Base-by-base conservation (phyloP, 2,329 filamentous ascomycete genomes). In the Alternaria infectoria region DNA sequence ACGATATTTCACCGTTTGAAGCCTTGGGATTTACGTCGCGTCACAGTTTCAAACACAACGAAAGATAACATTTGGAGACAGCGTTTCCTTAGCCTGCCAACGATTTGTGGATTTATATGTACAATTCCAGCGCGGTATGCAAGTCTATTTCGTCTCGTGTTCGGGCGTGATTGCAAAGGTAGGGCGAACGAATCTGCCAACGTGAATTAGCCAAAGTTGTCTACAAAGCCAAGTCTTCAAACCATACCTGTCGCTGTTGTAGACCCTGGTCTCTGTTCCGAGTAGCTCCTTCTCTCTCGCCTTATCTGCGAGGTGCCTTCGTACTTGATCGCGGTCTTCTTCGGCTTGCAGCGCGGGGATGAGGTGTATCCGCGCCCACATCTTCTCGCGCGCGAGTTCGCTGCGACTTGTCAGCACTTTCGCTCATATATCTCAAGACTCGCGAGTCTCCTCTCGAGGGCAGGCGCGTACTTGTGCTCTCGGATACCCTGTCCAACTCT, bases 341-440 rank as follows among this genome's bases (percentile, higher is more conserved):
- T 99, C 96, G 60, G 96, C 96, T 81, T 98, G 95, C 68, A 99
- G 89, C 68, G 97, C 84, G 62, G 96, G 96, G 77, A 95, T 96
- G 69, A 99, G 87, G 83, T 98, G 89, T 83, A 99, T 97, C 79
- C 96, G 91, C 66, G 93, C 89, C 96, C 96, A 99, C 89, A 97
- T 96, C 86, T 98, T 99, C 80, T 99, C 96, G 74, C 96, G 93
- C 68, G 90, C 92, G 71, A 97, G 90, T 83, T 99, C 96, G 78
- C 94, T 97, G 75, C 61, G 25, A 25, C 17, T n/a, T 40, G 69
- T 77, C 57, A 77, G 73, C 55, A 61, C 44, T 57, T 54, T 17
- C 23, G 15, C 25, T 17, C 13, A 23, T 30, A 25, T 15, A n/a
- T 15, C 11, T 11, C n/a, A 5, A 40, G 19, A 17, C 5, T 11